A percentile compares a stretch with the other conserved stretches of the same genome.
These are phyloP conservation scores for Dipteronia sinensis DNA, from an alignment of 345 rosid genomes.

Conservation along the genomic window DNA sequence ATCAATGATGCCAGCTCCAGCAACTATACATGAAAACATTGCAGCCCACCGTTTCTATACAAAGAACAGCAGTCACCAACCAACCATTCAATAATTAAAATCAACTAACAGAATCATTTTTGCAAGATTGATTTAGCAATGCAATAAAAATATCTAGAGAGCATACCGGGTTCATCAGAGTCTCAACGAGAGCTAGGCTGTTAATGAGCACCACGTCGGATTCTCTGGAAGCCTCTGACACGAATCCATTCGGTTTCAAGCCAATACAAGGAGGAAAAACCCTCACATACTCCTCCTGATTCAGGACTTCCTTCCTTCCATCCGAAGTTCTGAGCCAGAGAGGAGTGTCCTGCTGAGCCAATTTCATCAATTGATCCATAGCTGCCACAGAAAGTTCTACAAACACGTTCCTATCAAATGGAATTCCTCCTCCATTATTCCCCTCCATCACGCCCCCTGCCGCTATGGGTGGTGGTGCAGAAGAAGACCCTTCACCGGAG, in stretches of 20 bases:
- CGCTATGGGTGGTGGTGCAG: not conserved
- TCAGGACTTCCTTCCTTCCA: slow-evolving; percentile 48
- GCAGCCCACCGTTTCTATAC: slow-evolving; percentile 67
- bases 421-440: slow-evolving; percentile 13
- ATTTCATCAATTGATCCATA: slow-evolving; percentile 63
- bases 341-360: slow-evolving; percentile 48
- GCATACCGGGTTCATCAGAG: slow-evolving; percentile 74
- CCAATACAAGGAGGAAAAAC: slow-evolving; percentile 38
- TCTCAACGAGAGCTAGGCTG: slow-evolving; percentile 59
- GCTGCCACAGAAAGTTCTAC: slow-evolving; percentile 60
- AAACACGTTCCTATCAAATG: slow-evolving; percentile 38
- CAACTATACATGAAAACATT: slow-evolving; percentile 58
- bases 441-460: not conserved
- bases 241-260: slow-evolving; percentile 37
- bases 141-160: not conserved
- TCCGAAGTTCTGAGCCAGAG: slow-evolving; percentile 56
- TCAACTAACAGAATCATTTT: too few species aligned
- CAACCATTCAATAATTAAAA: too few species aligned
- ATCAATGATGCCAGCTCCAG: slow-evolving; percentile 47
- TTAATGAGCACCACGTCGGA: slow-evolving; percentile 50
- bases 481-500: too few species aligned
- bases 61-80: too few species aligned
- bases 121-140: not conserved
- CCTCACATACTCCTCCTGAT: slow-evolving; percentile 56
- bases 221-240: slow-evolving; percentile 62